Conservation (phyloP, 106 monocot genomes). For the Vanilla planifolia region DNA sequence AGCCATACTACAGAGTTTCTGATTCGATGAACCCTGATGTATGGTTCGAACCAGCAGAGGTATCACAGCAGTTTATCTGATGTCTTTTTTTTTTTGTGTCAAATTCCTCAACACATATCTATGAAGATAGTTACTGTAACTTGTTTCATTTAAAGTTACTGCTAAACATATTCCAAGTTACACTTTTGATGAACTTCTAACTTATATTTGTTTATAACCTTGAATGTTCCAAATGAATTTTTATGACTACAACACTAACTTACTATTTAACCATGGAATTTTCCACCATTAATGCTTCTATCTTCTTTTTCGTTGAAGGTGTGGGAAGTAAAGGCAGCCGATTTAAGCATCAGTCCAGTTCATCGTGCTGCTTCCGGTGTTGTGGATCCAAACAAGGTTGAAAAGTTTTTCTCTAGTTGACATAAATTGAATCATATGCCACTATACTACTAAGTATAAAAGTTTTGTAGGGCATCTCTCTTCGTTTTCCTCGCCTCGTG, state of each 20-base stretch:
- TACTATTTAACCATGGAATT: neutral
- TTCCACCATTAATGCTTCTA: neutral
- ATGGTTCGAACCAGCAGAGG: conserved; percentile 98
- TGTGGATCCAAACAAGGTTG: conserved; percentile 88
- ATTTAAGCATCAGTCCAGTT: conserved; percentile 98
- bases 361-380: conserved; percentile 91
- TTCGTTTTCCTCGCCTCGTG: conserved; percentile 85
- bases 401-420: neutral
- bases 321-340: conserved; percentile 99
- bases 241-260: neutral
- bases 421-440: neutral
- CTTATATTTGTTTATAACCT: too few relatives aligned
- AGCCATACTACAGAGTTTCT: conserved; percentile 87
- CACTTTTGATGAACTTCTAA: too few relatives aligned
- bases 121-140: too few relatives aligned
- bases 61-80: conserved; percentile 14
- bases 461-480: conserved; percentile 78
- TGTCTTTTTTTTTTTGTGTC: neutral
- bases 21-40: conserved; percentile 94
- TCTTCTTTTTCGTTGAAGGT: conserved; percentile 36
- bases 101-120: too few relatives aligned
- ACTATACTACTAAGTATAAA: neutral
- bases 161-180: too few relatives aligned
- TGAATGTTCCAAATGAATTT: too few relatives aligned
- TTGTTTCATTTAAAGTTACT: too few relatives aligned